Evolutionary conservation across 2,329 filamentous ascomycete species (phyloP), one percentile per base, ranked within the genome.

Genomic region (Aspergillaceae sp.): DNA sequence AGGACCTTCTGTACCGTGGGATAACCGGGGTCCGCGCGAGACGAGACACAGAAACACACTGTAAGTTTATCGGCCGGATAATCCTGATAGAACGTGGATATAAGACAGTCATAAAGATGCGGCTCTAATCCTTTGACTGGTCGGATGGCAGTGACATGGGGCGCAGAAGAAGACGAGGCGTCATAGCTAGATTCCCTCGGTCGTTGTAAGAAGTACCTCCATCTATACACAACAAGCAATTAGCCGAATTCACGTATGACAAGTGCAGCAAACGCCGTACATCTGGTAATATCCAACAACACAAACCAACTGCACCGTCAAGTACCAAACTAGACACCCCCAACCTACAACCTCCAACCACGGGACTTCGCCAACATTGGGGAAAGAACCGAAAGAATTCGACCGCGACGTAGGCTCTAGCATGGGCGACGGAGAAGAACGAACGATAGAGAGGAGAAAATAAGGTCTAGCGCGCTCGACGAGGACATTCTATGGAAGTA

Each of bases 81-180:
- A 45, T 80, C 76, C 65, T 95, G 90, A 41, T 74, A 80, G 63
- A 96, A 90, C 2, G 85, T 87, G 4, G 90, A 85, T 29, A 86
- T 85, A 36, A 98, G 83, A 61, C 92, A 97, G 60, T 95, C 87
- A 74, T 94, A 95, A 27, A 97, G 80, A 53, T 82, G 80, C 3
- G 89, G 86, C 64, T 97, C 92, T 46, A 94, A 76, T 50, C 90
- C 92, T 69, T 96, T 97, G 53, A 95, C 84, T 0, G 92, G 94
- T 2, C 92, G 86, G 55, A 98, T 89, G 50, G 95, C 78, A 30
- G 92, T 97, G 58, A 98, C 77, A 69, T 87, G 83, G 10, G 90
- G 91, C 3, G 88, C 74, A 35, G 82, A 69, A 8, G 61, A 19
- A 19, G 19, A 19, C 19, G 19, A 45, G 19, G 47, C 49, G 2